A percentile compares a stretch with the other conserved stretches of the same genome.
These are phyloP conservation scores for Botrytis byssoidea DNA, from an alignment of 2,329 filamentous ascomycete genomes.

Conservation along the genomic window DNA sequence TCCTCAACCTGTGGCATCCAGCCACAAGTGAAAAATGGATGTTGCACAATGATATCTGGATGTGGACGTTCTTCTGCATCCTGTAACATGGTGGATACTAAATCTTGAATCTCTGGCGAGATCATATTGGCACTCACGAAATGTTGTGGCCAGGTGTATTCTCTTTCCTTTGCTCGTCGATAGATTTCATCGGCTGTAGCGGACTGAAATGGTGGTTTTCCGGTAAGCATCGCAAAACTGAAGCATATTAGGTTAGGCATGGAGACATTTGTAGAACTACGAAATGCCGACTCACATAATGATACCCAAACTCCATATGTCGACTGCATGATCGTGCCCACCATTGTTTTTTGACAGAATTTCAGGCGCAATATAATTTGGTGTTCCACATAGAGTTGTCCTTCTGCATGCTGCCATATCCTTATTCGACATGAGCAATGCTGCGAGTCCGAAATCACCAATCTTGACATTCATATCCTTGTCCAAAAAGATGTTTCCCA, in stretches of 20 bases:
- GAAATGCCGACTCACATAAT: constrained; percentile 67
- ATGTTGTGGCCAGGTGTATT: constrained; percentile 75
- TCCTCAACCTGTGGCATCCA: constrained; percentile 65
- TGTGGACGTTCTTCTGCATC: constrained; percentile 73
- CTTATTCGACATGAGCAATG: constrained; percentile 84
- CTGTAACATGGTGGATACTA: constrained; percentile 73
- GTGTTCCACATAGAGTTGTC: constrained; percentile 93
- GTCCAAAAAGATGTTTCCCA: constrained; percentile 96
- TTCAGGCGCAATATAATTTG: constrained; percentile 97
- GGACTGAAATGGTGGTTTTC: constrained; percentile 94
- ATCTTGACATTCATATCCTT: constrained; percentile 96
- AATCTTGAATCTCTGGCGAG: constrained; percentile 71
- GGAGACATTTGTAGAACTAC: constrained; percentile 18
- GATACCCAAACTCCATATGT: constrained; percentile 97
- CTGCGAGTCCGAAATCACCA: constrained; percentile 93
- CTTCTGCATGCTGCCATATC: constrained; percentile 80
- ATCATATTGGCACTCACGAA: constrained; percentile 67
- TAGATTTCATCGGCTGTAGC: constrained; percentile 86
- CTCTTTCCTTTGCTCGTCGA: constrained; percentile 64
- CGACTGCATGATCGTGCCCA: constrained; percentile 95
- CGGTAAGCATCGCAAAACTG: constrained; percentile 93
- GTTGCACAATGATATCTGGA: constrained; percentile 75
- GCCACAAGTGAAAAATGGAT: constrained; percentile 74
- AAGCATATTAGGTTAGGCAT: constrained; percentile 31
- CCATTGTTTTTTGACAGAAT: constrained; percentile 92